Evolutionary conservation across 768 basidiomycete species (phyloP), one percentile per base, ranked within the genome.

Genomic region (Neoboletus brunneissimus): DNA sequence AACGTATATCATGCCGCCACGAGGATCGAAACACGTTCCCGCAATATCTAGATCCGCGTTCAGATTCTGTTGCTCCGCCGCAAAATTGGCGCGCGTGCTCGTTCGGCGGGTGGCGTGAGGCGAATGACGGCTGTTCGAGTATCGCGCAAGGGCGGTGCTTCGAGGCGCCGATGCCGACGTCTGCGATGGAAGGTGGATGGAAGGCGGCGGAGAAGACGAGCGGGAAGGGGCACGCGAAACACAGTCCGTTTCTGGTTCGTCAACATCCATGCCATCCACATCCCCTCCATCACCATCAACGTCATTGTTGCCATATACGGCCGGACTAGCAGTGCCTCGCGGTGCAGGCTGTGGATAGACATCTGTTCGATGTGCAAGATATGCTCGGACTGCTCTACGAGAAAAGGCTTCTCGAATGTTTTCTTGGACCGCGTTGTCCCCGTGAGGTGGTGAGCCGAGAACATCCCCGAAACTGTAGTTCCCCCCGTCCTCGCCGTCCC

Each of bases 11-110:
- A 77, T 81, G 58, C 79, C 77, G 2, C 89, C 89, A 6, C 71
- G 72, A 18, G 87, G 88, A 67, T 90, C 89, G 60, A 90, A 91
- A 58, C 85, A 89, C 38, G 81, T 75, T 13, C 89, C 89, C 3
- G 88, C 87, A 48, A 91, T 71, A 64, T 87, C 84, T 37, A 81
- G 64, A 56, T 72, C 70, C 12, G 61, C 48, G 22, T 67, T n/a
- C n/a, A n/a, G n/a, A n/a, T n/a, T 59, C 18, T 60, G 59, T 20
- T 54, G 65, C 29, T 62, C 67, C 20, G 44, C 54, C 31, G 51
- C 56, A 29, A 37, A 13, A 35, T 54, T 53, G 37, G 54, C 34
- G 20, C 59, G 67, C 11, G 55, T 12, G 48, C 45, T 51, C 43
- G 60, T 60, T 34, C 64, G 62, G 34, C 65, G 69, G 45, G 55